A percentile compares a stretch with the other conserved stretches of the same genome.
These are phyloP conservation scores for Moringa oleifera DNA, from an alignment of 345 rosid genomes.

Conservation along the genomic window DNA sequence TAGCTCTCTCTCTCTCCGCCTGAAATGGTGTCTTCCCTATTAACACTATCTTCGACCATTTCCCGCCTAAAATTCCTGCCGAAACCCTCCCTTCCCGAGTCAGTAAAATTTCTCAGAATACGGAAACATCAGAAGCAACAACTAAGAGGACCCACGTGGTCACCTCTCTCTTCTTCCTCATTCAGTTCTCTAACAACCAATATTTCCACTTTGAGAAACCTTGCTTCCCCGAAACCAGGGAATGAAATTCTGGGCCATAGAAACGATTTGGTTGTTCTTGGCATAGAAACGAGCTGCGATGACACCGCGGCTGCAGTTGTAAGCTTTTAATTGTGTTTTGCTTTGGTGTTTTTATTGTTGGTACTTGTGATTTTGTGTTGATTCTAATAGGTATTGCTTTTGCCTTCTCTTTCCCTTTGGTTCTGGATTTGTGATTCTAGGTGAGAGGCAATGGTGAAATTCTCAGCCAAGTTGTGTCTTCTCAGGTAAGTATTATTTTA, in stretches of 20 bases:
- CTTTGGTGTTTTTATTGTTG: not conserved
- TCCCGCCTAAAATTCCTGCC: conserved; percentile 36
- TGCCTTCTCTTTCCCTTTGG: too few relatives aligned
- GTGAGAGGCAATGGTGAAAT: conserved; percentile 82
- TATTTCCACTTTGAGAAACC: conserved; percentile 16
- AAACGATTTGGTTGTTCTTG: conserved; percentile 71
- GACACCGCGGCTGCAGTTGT: conserved; percentile 98
- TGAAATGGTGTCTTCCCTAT: conserved; percentile 22
- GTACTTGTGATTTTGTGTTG: not conserved
- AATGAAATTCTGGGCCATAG: conserved; percentile 6
- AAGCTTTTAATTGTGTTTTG: conserved; percentile 9
- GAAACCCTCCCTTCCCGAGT: conserved; percentile 18
- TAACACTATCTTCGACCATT: conserved; percentile 32
- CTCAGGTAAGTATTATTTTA: conserved; percentile 60
- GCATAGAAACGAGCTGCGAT: conserved; percentile 95
- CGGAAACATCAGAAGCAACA: conserved; percentile 10
- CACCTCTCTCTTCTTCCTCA: conserved; percentile 14
- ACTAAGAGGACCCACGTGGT: conserved; percentile 7
- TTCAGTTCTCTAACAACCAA: conserved; percentile 11
- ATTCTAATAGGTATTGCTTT: not conserved
- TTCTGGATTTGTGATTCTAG: conserved; percentile 24
- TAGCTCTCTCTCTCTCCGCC: not conserved
- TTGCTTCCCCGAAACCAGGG: conserved; percentile 11
- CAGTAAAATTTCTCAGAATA: conserved; percentile 10
- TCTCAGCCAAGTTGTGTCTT: conserved; percentile 88